A percentile compares a stretch with the other conserved stretches of the same genome.
These are phyloP conservation scores for Colletotrichum aenigma DNA, from an alignment of 2,329 filamentous ascomycete genomes.

Conservation along the genomic window DNA sequence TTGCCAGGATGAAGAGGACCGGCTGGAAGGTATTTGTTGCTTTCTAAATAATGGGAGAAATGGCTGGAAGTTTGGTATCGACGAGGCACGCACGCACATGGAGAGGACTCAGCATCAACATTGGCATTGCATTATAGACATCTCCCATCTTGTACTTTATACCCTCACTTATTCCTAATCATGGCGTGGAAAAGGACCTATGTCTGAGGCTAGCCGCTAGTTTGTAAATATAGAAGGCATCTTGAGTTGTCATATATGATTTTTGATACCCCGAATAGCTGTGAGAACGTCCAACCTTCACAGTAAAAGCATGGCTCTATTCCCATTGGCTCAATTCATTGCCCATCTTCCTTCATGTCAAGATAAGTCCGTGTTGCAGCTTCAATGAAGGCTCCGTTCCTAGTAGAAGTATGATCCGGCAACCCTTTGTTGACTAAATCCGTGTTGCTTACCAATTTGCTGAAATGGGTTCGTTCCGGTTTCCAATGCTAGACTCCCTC, in stretches of 20 bases:
- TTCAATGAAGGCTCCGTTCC: not conserved
- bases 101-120: not conserved
- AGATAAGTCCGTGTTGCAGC: not conserved
- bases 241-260: not conserved
- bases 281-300: rapidly evolving
- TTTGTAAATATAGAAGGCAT: not conserved
- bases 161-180: not conserved
- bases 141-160: not conserved
- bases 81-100: not conserved
- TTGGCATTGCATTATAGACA: not conserved
- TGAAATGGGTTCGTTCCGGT: rapidly evolving
- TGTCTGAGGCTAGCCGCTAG: not conserved
- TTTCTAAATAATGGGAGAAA: constrained; percentile 22
- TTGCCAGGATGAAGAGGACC: constrained; percentile 28
- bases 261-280: not conserved
- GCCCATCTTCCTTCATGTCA: not conserved
- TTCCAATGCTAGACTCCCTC: not conserved
- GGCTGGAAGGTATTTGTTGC: constrained; percentile 27
- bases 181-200: not conserved
- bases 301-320: not conserved
- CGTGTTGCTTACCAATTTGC: rapidly evolving
- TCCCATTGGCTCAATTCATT: not conserved
- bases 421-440: not conserved
- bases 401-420: not conserved
- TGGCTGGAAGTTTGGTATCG: not conserved